These are phyloP conservation scores for Phyllostachys edulis DNA, from an alignment of 176 grass and related monocot species.

Conservation along the genomic window DNA sequence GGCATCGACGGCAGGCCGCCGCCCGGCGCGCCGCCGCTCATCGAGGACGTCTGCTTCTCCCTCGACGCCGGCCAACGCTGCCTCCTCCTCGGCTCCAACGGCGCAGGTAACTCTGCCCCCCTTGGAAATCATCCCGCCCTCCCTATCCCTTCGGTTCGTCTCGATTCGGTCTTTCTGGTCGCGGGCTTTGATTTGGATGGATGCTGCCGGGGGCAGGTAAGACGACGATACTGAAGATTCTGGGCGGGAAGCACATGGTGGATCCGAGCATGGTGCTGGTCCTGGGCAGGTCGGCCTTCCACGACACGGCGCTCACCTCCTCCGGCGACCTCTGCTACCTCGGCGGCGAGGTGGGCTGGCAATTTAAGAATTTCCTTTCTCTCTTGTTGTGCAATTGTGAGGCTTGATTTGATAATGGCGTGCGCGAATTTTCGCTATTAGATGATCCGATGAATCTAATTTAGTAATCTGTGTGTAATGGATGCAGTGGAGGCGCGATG, in stretches of 20 bases:
- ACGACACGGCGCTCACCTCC: constrained; percentile 80
- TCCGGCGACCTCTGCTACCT: constrained; percentile 94
- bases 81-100: constrained; percentile 94
- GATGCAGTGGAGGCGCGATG: constrained; percentile 87
- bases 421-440: not conserved
- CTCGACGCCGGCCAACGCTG: constrained; percentile 65
- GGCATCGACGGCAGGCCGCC: constrained; percentile 87
- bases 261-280: constrained; percentile 91
- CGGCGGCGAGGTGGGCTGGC: constrained; percentile 66
- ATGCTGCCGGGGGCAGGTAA: constrained; percentile 53
- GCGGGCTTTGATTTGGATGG: constrained; percentile 26
- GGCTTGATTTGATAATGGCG: not conserved
- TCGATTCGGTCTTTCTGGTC: not conserved
- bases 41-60: constrained; percentile 74
- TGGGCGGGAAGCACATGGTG: constrained; percentile 99
- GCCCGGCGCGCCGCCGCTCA: constrained; percentile 76
- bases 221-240: constrained; percentile 93
- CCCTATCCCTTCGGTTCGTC: not conserved
- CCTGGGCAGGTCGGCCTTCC: constrained; percentile 83
- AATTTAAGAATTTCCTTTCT: not conserved
- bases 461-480: not conserved
- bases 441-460: constrained; percentile 12
- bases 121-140: not conserved
- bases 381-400: not conserved
- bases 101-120: constrained; percentile 48